phyloP scores from a whole-genome alignment of 768 basidiomycete species.

The Podaxis sp. region DNA sequence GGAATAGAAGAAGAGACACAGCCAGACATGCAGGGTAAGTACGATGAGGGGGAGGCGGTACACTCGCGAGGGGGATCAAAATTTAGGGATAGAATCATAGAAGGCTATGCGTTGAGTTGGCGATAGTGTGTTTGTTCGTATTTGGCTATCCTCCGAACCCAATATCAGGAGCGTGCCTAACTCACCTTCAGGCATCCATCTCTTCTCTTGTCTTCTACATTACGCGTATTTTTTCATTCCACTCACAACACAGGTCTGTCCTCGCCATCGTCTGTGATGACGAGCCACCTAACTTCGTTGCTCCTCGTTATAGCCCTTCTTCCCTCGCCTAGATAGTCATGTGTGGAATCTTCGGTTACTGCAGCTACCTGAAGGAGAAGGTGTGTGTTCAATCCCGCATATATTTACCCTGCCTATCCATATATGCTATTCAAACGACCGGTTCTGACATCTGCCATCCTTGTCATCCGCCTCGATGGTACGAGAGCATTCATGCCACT shows the following conservation, averaged over 20 bases:
- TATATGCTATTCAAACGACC: not conserved
- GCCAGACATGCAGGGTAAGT: constrained; percentile 4
- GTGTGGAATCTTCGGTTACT: constrained; percentile 98
- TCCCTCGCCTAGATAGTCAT: constrained; percentile 37
- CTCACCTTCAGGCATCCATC: constrained; percentile 1
- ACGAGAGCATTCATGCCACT: not conserved
- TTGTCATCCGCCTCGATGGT: not conserved
- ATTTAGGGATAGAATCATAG: not conserved
- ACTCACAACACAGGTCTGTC: constrained; percentile 19
- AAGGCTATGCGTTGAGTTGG: constrained; percentile 11
- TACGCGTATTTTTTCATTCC: constrained; percentile 25
- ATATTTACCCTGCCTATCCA: constrained; percentile 1
- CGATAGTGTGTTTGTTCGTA: constrained; percentile 8
- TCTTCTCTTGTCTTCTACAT: constrained; percentile 13
- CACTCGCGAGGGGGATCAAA: not conserved
- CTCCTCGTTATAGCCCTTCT: constrained; percentile 6
- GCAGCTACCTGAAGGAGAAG: constrained; percentile 94
- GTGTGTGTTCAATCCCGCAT: constrained; percentile 41
- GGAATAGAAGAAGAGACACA: not conserved
- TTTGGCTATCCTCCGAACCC: constrained; percentile 26
- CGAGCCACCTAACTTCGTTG: constrained; percentile 10
- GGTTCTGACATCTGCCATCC: not conserved
- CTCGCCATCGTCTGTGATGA: not conserved
- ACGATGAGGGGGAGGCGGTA: not conserved
- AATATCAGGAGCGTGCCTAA: constrained; percentile 22